Percentiles rank a stretch among this genome's conserved stretches.
Conservation (phyloP, 2,329 filamentous ascomycete species). For the Pezicula radicicola region DNA sequence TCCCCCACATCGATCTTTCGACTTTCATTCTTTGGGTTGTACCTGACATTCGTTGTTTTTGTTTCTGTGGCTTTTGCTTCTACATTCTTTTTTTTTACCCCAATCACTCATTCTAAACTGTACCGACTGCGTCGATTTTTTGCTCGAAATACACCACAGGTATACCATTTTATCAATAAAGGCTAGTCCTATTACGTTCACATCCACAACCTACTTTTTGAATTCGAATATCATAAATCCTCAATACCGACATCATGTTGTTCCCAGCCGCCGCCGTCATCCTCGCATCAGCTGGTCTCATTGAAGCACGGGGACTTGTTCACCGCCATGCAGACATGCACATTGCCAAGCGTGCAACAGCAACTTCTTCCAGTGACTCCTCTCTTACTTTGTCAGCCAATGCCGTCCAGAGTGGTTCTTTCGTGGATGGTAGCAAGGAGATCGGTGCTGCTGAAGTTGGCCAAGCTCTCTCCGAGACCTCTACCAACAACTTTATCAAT, state of each 20-base stretch:
- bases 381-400: constrained; percentile 16
- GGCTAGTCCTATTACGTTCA: constrained; percentile 12
- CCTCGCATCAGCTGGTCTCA: constrained; percentile 19
- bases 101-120: neutral
- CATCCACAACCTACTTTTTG: constrained; percentile 2
- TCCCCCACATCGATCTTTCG: constrained; percentile 20
- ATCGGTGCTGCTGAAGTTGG: constrained; percentile 19
- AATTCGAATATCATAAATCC: constrained; percentile 2
- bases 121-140: constrained; percentile 22
- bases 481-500: constrained; percentile 32
- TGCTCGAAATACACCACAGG: constrained; percentile 11
- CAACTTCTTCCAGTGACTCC: neutral
- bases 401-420: constrained; percentile 26
- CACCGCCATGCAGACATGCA: constrained; percentile 10
- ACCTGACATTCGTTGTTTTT: constrained; percentile 15
- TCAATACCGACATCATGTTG: constrained; percentile 17
- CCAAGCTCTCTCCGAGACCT: constrained; percentile 23
- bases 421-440: constrained; percentile 19
- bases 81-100: constrained; percentile 21
- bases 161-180: constrained; percentile 11
- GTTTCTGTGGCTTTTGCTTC: constrained; percentile 2
- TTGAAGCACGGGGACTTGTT: constrained; percentile 15
- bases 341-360: constrained; percentile 2
- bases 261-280: constrained; percentile 16
- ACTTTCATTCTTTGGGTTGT: constrained; percentile 21